Evolutionary conservation across 306 rosid genomes (phyloP), one percentile per base, ranked within the genome.

Genomic region (Sindora glabra): DNA sequence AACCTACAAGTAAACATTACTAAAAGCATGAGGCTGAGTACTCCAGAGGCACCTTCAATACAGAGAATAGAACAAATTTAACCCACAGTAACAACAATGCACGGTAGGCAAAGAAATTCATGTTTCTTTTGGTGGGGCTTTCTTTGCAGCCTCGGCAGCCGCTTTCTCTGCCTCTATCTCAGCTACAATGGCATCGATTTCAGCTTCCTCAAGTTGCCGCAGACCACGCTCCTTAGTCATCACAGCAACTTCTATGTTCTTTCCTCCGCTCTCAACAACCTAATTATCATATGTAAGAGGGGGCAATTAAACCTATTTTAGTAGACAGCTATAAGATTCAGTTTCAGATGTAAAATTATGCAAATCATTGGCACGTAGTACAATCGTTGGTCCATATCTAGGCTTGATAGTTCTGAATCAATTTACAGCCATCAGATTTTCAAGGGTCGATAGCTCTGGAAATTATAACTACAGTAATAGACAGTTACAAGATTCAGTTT

Each of bases 211-310:
- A 32, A 92, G 84, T 67, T 92, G 99, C 42, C 76, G 75, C 52
- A 92, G 70, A 13, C 98, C 97, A 14, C 77, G 72, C 69, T 89
- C 94, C 81, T 62, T 86, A 1, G 95, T 92, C 99, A 92, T 86
- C 59, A 84, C 97, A 46, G 95, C 99, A 61, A 92, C 97, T 78
- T 92, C 99, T 46, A 92, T 86, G 84, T 88, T 92, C 81, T 92
- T 92, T 15, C 99, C 99, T 2, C 99, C 99, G 51, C 99, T 92
- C 83, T 92, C 99, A 11, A 92, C 99, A 74, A 92, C 99, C 98
- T 92, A 74, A 53, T 67, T 50, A 51, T 34, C 56, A 59, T 27
- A 40, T 25, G 37, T 27, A 50, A 38, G 21, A 66, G 23, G 24
- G 45, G 30, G 5, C n/a, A 32, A n/a, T 48, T 63, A 71, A 0